Evolutionary conservation across 805 yeast genomes (phyloP).

Genomic region (Tanozyma kutaoensis): DNA sequence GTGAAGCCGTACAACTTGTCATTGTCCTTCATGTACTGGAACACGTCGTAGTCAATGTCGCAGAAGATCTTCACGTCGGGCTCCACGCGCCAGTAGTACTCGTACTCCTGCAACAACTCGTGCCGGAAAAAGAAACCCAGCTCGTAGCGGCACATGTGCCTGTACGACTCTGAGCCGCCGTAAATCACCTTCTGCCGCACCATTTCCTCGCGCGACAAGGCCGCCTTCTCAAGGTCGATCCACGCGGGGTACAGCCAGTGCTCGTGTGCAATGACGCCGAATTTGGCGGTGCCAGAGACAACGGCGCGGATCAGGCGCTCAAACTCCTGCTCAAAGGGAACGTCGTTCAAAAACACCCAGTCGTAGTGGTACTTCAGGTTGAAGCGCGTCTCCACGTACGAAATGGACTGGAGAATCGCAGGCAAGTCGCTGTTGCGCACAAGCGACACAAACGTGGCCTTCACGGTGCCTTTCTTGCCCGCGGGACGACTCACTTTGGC

Average conservation of each 20-base stretch:
- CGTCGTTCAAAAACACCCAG: slow-evolving; percentile 92
- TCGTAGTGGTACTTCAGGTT: slow-evolving; percentile 73
- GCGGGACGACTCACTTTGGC: neutral
- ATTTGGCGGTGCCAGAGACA: slow-evolving; percentile 65
- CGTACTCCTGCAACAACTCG: slow-evolving; percentile 59
- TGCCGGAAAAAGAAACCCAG: slow-evolving; percentile 84
- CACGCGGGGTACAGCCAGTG: slow-evolving; percentile 84
- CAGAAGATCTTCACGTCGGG: slow-evolving; percentile 73
- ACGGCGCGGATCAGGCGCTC: slow-evolving; percentile 50
- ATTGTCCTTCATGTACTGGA: slow-evolving; percentile 63
- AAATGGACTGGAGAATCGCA: slow-evolving; percentile 48
- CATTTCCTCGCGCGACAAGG: slow-evolving; percentile 46
- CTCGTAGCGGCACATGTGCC: slow-evolving; percentile 90
- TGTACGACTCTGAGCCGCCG: slow-evolving; percentile 63
- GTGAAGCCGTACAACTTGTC: slow-evolving; percentile 81
- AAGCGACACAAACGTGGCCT: slow-evolving; percentile 71
- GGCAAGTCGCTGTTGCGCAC: slow-evolving; percentile 67
- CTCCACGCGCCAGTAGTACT: slow-evolving; percentile 92
- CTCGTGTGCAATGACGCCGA: slow-evolving; percentile 68
- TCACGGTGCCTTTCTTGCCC: slow-evolving; percentile 24
- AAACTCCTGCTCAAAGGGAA: slow-evolving; percentile 72
- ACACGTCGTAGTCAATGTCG: slow-evolving; percentile 81
- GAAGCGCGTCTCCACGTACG: slow-evolving; percentile 81
- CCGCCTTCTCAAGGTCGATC: slow-evolving; percentile 69
- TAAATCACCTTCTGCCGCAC: slow-evolving; percentile 44